A percentile compares a stretch with the other conserved stretches of the same genome.
phyloP scores from a whole-genome alignment of 2,329 filamentous ascomycete genomes.

The Hypoxylon sp. region DNA sequence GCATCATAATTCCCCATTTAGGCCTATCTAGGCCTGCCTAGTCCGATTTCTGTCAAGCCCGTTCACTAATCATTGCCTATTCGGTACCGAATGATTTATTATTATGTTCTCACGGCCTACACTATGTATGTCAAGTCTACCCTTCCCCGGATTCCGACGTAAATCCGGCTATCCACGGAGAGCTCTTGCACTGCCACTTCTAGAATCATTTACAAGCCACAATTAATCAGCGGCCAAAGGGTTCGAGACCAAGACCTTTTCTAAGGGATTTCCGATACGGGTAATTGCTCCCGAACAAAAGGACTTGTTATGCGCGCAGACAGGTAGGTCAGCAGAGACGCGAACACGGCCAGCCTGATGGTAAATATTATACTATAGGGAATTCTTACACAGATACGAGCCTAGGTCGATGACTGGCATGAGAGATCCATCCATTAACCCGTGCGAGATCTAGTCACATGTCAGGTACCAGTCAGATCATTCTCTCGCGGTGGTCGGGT shows the following conservation, averaged over 20 bases:
- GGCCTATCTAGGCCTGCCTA: slow-evolving; percentile 29
- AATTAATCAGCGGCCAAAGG: slow-evolving; percentile 24
- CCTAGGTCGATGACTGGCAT: slow-evolving; percentile 30
- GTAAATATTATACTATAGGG: background rate
- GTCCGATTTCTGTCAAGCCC: slow-evolving; percentile 26
- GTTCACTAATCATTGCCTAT: slow-evolving; percentile 23
- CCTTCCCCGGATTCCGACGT: slow-evolving; percentile 26
- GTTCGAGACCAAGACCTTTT: slow-evolving; percentile 28
- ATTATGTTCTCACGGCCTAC: no score
- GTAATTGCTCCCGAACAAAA: slow-evolving; percentile 23
- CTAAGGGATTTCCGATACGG: slow-evolving; percentile 19
- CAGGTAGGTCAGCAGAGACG: background rate
- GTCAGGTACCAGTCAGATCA: slow-evolving; percentile 43
- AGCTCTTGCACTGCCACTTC: slow-evolving; percentile 39
- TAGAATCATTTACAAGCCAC: slow-evolving; percentile 35
- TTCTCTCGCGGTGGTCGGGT: slow-evolving; percentile 41
- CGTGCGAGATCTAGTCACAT: slow-evolving; percentile 41
- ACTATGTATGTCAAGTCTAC: no score
- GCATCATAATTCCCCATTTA: slow-evolving; percentile 33
- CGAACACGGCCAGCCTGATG: background rate
- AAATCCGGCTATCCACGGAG: slow-evolving; percentile 32
- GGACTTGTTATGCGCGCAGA: background rate
- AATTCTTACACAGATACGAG: slow-evolving; percentile 18
- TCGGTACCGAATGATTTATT: slow-evolving; percentile 12
- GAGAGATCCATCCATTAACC: slow-evolving; percentile 24